phyloP scores from a whole-genome alignment of 768 basidiomycete genomes.

The Mycena vulgaris region DNA sequence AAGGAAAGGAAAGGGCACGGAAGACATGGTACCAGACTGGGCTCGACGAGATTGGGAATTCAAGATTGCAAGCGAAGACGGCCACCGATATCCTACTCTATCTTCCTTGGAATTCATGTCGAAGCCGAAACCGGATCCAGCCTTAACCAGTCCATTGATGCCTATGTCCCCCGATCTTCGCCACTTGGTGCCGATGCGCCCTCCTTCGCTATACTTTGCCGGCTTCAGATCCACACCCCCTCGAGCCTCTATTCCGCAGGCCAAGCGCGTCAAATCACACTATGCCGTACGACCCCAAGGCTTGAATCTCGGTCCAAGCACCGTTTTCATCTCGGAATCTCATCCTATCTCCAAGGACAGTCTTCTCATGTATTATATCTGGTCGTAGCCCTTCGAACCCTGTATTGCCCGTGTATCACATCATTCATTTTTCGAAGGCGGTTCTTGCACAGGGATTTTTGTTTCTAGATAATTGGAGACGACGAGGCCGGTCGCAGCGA shows the following conservation, averaged over 20 bases:
- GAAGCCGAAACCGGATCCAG: slow-evolving; percentile 43
- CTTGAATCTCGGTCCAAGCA: background rate
- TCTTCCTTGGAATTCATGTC: slow-evolving; percentile 56
- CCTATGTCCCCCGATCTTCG: slow-evolving; percentile 36
- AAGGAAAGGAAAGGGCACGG: slow-evolving; percentile 53
- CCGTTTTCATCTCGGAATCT: background rate
- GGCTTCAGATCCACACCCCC: slow-evolving; percentile 51
- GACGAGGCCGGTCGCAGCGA: slow-evolving; percentile 63
- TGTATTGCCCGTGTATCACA: background rate
- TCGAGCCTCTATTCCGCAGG: slow-evolving; percentile 53
- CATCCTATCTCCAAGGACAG: background rate
- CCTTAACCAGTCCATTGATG: slow-evolving; percentile 18
- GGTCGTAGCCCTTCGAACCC: background rate
- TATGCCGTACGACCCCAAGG: slow-evolving; percentile 7
- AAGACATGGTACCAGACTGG: slow-evolving; percentile 77
- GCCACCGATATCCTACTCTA: slow-evolving; percentile 64
- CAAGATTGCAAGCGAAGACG: slow-evolving; percentile 61
- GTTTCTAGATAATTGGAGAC: slow-evolving; percentile 69
- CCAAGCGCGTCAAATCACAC: slow-evolving; percentile 45
- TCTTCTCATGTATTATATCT: slow-evolving; percentile 16
- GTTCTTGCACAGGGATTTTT: slow-evolving; percentile 46
- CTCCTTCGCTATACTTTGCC: slow-evolving; percentile 43
- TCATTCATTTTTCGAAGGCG: slow-evolving; percentile 24
- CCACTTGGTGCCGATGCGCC: slow-evolving; percentile 35
- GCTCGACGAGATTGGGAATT: slow-evolving; percentile 73